phyloP scores from a whole-genome alignment of 148 eudicot genomes.

The Drosera capensis region DNA sequence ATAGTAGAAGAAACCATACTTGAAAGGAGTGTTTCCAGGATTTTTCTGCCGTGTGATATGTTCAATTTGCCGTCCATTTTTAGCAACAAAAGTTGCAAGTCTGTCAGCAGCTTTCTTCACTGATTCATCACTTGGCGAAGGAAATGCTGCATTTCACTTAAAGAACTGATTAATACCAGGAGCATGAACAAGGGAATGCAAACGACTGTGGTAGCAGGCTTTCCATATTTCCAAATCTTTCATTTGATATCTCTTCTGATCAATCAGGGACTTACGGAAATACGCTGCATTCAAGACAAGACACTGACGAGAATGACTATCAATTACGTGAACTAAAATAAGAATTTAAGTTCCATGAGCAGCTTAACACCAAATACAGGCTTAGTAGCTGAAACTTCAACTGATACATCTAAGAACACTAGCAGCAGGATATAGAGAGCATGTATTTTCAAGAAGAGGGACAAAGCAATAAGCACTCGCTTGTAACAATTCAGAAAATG shows the following conservation, averaged over 20 bases:
- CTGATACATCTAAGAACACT: neutral
- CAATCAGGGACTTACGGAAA: constrained; percentile 40
- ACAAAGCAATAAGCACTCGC: no score
- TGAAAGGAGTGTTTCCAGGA: constrained; percentile 96
- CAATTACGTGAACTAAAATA: constrained; percentile 30
- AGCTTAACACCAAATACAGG: constrained; percentile 8
- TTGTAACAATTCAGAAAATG: neutral
- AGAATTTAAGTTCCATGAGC: constrained; percentile 8
- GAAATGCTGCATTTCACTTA: constrained; percentile 99
- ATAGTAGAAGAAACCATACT: constrained; percentile 40
- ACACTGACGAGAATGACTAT: constrained; percentile 43
- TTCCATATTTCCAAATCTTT: constrained; percentile 69
- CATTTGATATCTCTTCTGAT: constrained; percentile 69
- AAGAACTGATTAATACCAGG: constrained; percentile 91
- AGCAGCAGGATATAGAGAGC: no score
- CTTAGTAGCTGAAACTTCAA: neutral
- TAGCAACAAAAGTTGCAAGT: constrained; percentile 94
- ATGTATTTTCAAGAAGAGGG: no score
- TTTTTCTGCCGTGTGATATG: constrained; percentile 84
- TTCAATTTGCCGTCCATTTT: constrained; percentile 90
- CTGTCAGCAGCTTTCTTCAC: constrained; percentile 96
- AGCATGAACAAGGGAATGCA: constrained; percentile 81
- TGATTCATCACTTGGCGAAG: constrained; percentile 81
- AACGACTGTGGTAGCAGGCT: constrained; percentile 87
- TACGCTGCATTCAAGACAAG: constrained; percentile 73